phyloP scores from a whole-genome alignment of 202 grass and related monocot genomes.

The Digitaria exilis region DNA sequence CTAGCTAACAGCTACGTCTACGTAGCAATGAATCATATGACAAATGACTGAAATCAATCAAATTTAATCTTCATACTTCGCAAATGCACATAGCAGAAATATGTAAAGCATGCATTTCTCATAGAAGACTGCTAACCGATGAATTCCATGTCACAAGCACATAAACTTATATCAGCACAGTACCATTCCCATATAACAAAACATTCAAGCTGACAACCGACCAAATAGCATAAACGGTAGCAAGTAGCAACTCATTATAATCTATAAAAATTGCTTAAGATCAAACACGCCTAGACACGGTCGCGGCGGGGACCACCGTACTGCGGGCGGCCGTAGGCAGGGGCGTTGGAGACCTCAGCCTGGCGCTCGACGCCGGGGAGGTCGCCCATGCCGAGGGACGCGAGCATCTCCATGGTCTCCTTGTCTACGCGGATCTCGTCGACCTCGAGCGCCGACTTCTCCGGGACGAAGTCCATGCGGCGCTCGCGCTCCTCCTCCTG shows the following conservation, averaged over 20 bases:
- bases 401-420: constrained; percentile 62
- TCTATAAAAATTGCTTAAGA: too few relatives aligned
- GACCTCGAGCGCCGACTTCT: constrained; percentile 47
- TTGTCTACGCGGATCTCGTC: constrained; percentile 55
- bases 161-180: neutral
- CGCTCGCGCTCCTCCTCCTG: constrained; percentile 69
- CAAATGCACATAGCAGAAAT: neutral
- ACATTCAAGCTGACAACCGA: neutral
- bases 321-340: constrained; percentile 18
- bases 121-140: neutral
- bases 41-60: neutral
- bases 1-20: neutral
- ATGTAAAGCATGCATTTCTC: too few relatives aligned
- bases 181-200: neutral
- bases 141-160: too few relatives aligned
- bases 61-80: neutral
- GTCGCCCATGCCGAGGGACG: constrained; percentile 51
- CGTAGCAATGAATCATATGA: neutral
- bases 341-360: neutral
- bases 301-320: constrained; percentile 35
- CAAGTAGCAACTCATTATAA: too few relatives aligned
- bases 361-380: constrained; percentile 53
- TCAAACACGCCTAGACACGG: constrained; percentile 3
- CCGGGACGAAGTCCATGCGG: constrained; percentile 66
- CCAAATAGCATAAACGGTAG: neutral